These are phyloP conservation scores for Quercus gilva DNA, from an alignment of 306 rosid genomes.

Conservation along the genomic window DNA sequence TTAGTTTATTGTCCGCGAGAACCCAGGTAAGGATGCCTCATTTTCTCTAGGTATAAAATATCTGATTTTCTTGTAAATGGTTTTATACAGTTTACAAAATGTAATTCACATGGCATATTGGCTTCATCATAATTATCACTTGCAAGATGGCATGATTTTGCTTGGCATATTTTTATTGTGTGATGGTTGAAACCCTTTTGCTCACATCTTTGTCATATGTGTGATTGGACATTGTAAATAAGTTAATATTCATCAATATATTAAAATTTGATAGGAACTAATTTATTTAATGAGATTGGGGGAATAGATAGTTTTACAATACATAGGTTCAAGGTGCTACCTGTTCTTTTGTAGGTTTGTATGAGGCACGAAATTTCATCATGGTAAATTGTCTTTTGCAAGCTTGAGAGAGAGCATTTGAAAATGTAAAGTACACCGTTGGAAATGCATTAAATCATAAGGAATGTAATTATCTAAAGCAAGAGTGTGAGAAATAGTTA, in stretches of 20 bases:
- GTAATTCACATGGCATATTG: neutral
- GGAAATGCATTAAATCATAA: neutral
- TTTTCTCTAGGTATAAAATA: neutral
- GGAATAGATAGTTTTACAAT: neutral
- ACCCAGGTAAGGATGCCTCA: slow-evolving; percentile 50
- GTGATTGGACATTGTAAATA: neutral
- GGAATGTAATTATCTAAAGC: neutral
- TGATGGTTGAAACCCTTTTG: neutral
- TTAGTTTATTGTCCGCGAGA: slow-evolving; percentile 70
- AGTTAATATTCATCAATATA: neutral
- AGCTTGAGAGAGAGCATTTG: neutral
- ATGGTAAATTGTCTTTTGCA: neutral
- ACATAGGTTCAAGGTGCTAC: neutral
- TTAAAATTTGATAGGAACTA: neutral
- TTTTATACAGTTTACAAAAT: neutral
- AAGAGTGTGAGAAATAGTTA: neutral
- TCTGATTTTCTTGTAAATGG: neutral
- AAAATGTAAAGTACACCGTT: neutral
- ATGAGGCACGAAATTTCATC: neutral
- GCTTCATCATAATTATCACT: neutral
- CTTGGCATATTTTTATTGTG: neutral
- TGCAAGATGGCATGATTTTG: slow-evolving; percentile 1
- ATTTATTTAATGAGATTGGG: neutral
- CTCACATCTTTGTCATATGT: neutral
- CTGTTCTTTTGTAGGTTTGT: neutral